phyloP scores from a whole-genome alignment of 1,284 basidiomycete genomes.

The Afroboletus lepidellus region DNA sequence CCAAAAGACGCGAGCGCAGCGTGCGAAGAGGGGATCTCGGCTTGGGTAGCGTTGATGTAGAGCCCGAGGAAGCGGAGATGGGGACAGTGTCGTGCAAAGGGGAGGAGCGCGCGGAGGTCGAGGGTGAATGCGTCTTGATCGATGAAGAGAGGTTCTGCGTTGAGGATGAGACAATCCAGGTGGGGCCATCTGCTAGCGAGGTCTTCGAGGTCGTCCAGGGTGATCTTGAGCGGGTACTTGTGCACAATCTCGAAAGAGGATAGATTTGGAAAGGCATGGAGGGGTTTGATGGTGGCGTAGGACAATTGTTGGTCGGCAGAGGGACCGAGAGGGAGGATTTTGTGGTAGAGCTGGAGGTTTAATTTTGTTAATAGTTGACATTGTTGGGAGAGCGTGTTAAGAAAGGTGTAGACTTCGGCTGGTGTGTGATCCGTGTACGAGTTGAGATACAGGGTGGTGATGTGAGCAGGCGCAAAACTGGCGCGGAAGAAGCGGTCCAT shows the following conservation, averaged over 20 bases:
- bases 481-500: conserved; percentile 47
- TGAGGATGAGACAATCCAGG: conserved; percentile 48
- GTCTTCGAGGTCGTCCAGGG: conserved; percentile 46
- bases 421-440: conserved; percentile 44
- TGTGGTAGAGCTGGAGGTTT: conserved; percentile 37
- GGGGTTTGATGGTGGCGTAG: conserved; percentile 48
- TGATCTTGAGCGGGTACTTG: conserved; percentile 48
- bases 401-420: conserved; percentile 40
- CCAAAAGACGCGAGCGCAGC: conserved; percentile 37
- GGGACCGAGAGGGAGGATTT: conserved; percentile 11
- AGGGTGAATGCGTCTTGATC: conserved; percentile 35
- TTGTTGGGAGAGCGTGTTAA: conserved; percentile 43
- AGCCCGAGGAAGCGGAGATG: conserved; percentile 50
- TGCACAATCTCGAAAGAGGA: conserved; percentile 50
- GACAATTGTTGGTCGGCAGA: conserved; percentile 38
- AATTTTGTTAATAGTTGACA: conserved; percentile 48
- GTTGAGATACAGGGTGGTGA: conserved; percentile 53
- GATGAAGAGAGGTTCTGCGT: conserved; percentile 49
- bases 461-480: conserved; percentile 44
- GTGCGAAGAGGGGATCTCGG: conserved; percentile 31
- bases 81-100: conserved; percentile 55
- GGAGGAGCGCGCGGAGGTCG: conserved; percentile 49
- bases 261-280: conserved; percentile 48
- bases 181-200: conserved; percentile 51
- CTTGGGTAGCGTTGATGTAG: conserved; percentile 40